Evolutionary conservation across 179 eudicot species (phyloP).

Genomic region (Spinacia oleracea): DNA sequence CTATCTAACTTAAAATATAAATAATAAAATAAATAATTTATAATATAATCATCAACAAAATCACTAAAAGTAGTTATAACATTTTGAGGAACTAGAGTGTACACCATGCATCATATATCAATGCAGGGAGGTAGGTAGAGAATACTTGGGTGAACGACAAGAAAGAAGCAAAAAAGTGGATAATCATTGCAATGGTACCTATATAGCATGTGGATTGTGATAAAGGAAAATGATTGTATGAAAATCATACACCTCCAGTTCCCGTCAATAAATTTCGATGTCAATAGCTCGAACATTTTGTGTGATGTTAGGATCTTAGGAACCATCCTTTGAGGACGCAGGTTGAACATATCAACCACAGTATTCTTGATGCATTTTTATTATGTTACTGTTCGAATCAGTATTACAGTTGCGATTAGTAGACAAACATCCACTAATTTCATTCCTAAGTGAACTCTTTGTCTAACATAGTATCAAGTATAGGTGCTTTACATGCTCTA

Average conservation of each 20-base stretch:
- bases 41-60: no score
- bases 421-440: background rate
- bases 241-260: background rate
- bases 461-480: background rate
- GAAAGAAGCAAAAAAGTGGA: background rate
- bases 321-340: background rate
- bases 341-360: background rate
- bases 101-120: background rate
- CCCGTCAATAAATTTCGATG: background rate
- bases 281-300: background rate
- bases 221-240: background rate
- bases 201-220: no score
- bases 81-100: background rate
- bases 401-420: background rate
- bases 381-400: background rate
- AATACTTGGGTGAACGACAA: background rate
- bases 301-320: background rate
- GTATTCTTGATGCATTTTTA: background rate
- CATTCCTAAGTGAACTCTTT: background rate
- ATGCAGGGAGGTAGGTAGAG: background rate
- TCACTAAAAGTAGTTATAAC: no score
- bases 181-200: background rate
- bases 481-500: background rate
- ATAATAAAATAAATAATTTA: no score
- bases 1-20: no score